A percentile compares a stretch with the other conserved stretches of the same genome.
These are phyloP conservation scores for Fusarium sororula DNA, from an alignment of 2,329 filamentous ascomycete species.

Conservation along the genomic window DNA sequence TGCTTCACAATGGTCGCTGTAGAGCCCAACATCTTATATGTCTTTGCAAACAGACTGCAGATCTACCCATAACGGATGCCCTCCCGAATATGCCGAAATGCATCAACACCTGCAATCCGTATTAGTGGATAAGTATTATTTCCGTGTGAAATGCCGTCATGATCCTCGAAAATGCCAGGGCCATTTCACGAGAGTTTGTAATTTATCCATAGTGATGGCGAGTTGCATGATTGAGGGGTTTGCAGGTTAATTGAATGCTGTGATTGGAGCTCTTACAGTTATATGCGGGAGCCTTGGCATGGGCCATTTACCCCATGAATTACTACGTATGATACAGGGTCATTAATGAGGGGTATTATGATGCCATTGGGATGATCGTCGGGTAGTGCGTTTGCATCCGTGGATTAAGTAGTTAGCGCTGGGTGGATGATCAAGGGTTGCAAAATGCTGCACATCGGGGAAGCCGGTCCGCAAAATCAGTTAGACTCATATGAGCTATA, in stretches of 20 bases:
- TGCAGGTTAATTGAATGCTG: not conserved
- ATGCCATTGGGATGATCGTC: not conserved
- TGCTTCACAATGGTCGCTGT: fast-evolving
- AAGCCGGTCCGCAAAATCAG: not conserved
- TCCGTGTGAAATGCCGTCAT: conserved; percentile 10
- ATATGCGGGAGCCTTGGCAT: not conserved
- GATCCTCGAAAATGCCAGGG: not conserved
- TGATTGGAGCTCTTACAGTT: conserved; percentile 22
- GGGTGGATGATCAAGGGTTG: not conserved
- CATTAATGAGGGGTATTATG: conserved; percentile 9
- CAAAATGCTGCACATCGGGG: not conserved
- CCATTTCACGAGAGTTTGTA: not conserved
- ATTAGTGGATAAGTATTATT: conserved; percentile 31
- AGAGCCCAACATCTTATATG: not conserved
- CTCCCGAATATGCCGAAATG: conserved; percentile 16
- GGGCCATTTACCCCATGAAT: not conserved
- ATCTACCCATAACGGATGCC: not conserved
- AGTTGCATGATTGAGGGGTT: conserved; percentile 16
- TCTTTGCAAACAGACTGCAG: not conserved
- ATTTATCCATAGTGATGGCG: conserved; percentile 31
- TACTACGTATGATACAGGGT: not conserved
- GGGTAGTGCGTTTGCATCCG: not conserved
- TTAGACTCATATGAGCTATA: not conserved
- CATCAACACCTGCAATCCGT: not conserved
- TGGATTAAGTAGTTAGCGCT: not conserved